Percentiles rank a stretch among this genome's conserved stretches.
These are phyloP conservation scores for Funneliformis geosporum DNA, from an alignment of 192 early-diverging fungal species.

Conservation along the genomic window DNA sequence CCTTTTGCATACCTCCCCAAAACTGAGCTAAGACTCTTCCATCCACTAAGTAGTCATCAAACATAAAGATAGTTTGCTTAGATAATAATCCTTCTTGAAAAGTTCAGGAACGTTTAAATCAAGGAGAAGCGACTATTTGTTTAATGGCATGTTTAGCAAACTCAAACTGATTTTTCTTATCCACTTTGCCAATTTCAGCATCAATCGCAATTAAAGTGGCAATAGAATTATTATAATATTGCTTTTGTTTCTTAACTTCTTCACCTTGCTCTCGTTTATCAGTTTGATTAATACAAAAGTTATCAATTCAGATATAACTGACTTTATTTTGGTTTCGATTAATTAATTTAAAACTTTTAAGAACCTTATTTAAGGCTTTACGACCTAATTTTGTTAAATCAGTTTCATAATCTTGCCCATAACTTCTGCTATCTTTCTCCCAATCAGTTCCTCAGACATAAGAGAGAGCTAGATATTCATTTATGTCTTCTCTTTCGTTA, in stretches of 20 bases:
- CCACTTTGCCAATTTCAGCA: background rate
- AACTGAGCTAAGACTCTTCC: background rate
- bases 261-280: background rate
- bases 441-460: too few relatives aligned
- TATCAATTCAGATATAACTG: slow-evolving; percentile 17
- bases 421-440: too few relatives aligned
- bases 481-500: too few relatives aligned
- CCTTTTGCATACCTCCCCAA: background rate
- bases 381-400: too few relatives aligned
- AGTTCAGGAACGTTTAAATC: slow-evolving; percentile 16
- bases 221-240: slow-evolving; percentile 14
- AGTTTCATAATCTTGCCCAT: too few relatives aligned
- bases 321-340: too few relatives aligned
- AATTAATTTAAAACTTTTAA: too few relatives aligned
- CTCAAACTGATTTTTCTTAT: background rate
- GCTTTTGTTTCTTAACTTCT: background rate
- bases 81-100: slow-evolving; percentile 3
- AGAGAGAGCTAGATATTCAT: too few relatives aligned
- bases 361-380: too few relatives aligned
- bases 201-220: slow-evolving; percentile 8
- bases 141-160: background rate
- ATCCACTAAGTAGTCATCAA: slow-evolving; percentile 26
- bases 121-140: slow-evolving; percentile 7
- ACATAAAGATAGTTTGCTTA: slow-evolving; percentile 21
- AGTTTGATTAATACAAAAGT: slow-evolving; percentile 20